These are phyloP conservation scores for Rheum nobile DNA, from an alignment of 148 eudicot species.

Conservation along the genomic window DNA sequence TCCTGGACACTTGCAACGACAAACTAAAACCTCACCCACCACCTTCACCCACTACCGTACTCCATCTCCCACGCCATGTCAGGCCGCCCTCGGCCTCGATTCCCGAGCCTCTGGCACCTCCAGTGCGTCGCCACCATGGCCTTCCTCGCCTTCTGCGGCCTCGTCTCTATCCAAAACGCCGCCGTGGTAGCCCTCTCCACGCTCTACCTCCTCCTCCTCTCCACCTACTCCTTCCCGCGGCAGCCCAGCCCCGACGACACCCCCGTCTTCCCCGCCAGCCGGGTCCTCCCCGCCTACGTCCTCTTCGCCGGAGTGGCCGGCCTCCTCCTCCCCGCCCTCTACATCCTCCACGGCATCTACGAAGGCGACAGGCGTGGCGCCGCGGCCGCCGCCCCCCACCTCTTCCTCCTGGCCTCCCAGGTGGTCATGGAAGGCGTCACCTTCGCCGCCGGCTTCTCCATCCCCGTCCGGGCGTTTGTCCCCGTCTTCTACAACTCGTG, in stretches of 20 bases:
- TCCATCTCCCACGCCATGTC: neutral
- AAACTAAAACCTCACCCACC: too few relatives aligned
- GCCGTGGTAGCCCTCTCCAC: constrained; percentile 33
- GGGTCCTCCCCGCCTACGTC: constrained; percentile 24
- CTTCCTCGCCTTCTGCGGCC: constrained; percentile 40
- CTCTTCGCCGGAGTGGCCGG: constrained; percentile 43
- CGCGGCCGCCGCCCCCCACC: constrained; percentile 58
- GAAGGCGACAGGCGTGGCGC: constrained; percentile 50
- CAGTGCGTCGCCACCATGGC: constrained; percentile 19
- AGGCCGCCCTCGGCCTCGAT: neutral
- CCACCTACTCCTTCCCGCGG: constrained; percentile 43
- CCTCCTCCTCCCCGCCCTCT: constrained; percentile 48
- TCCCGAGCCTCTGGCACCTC: constrained; percentile 3
- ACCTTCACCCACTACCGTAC: too few relatives aligned
- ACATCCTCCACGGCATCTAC: constrained; percentile 47
- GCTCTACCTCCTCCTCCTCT: constrained; percentile 43
- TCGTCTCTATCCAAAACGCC: constrained; percentile 33
- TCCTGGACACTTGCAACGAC: too few relatives aligned
- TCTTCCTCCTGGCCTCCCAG: constrained; percentile 61
- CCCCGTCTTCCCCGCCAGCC: constrained; percentile 18
- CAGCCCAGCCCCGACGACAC: neutral
- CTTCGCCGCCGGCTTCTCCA: constrained; percentile 36
- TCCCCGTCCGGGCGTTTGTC: constrained; percentile 64
- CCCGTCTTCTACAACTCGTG: constrained; percentile 64
- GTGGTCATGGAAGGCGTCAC: constrained; percentile 66